Conservation (phyloP, 352 stramenopile species). For the Pilasporangium apinafurcum region DNA sequence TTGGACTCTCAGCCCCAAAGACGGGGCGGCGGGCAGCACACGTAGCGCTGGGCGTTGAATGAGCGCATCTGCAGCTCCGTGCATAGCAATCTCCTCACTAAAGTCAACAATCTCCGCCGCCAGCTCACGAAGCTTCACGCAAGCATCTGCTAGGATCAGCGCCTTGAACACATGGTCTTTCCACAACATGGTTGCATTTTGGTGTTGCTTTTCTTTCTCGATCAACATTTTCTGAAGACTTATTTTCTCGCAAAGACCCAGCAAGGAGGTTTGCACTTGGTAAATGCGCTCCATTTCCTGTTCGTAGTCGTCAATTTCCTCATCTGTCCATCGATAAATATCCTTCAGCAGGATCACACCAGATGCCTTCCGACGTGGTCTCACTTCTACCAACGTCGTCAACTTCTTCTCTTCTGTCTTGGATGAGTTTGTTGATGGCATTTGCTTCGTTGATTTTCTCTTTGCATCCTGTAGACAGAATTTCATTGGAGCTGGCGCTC, state of each 20-base stretch:
- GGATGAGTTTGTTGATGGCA: too few species aligned
- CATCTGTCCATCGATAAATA: conserved; percentile 36
- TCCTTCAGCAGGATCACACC: conserved; percentile 13
- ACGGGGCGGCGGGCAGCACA: too few species aligned
- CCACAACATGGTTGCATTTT: too few species aligned
- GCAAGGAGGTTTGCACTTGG: conserved; percentile 28
- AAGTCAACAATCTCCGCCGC: conserved; percentile 12
- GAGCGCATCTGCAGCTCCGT: conserved; percentile 29
- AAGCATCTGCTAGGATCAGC: conserved; percentile 1
- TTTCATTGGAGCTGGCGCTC: too few species aligned
- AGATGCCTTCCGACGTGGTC: too few species aligned
- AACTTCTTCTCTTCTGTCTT: too few species aligned
- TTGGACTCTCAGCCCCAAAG: too few species aligned
- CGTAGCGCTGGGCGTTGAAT: conserved; percentile 36
- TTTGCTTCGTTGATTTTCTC: too few species aligned
- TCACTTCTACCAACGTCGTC: too few species aligned
- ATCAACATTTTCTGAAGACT: conserved; percentile 4
- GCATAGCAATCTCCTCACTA: conserved; percentile 36
- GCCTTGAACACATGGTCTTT: conserved; percentile 2
- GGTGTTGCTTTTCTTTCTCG: too few species aligned
- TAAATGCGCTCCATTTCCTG: conserved; percentile 33
- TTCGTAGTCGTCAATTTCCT: conserved; percentile 36
- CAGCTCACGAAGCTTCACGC: conserved; percentile 8
- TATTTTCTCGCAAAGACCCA: conserved; percentile 19
- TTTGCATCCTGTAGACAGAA: too few species aligned